These are phyloP conservation scores for Globisporangium camurandrum DNA, from an alignment of 352 stramenopile species.

Conservation along the genomic window DNA sequence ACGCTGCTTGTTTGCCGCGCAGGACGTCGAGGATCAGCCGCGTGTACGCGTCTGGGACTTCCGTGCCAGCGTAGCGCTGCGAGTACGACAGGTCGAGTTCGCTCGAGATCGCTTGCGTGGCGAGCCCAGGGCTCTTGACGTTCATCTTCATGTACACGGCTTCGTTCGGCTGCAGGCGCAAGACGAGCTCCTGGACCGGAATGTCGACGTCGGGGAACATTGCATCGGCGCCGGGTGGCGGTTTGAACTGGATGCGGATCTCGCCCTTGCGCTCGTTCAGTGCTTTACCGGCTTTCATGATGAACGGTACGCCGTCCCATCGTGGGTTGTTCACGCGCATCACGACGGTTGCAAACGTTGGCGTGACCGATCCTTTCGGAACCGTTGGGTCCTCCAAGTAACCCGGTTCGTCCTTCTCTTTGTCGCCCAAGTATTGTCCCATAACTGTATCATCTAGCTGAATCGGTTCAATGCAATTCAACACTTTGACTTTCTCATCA, in stretches of 20 bases:
- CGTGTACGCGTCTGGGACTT: slow-evolving; percentile 97
- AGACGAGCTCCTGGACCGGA: slow-evolving; percentile 94
- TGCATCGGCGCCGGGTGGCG: slow-evolving; percentile 80
- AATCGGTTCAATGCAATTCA: slow-evolving; percentile 93
- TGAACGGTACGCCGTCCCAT: slow-evolving; percentile 97
- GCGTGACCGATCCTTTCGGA: slow-evolving; percentile 86
- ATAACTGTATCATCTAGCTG: slow-evolving; percentile 93
- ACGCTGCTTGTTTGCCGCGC: slow-evolving; percentile 91
- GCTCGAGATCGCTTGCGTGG: slow-evolving; percentile 87
- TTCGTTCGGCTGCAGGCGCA: slow-evolving; percentile 95
- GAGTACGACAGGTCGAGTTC: slow-evolving; percentile 97
- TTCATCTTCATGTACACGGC: slow-evolving; percentile 97
- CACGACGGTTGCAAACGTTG: slow-evolving; percentile 89
- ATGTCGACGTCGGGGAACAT: slow-evolving; percentile 89
- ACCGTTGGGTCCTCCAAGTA: slow-evolving; percentile 97
- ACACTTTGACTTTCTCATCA: slow-evolving; percentile 97
- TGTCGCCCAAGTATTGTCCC: slow-evolving; percentile 92
- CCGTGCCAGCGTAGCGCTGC: slow-evolving; percentile 73
- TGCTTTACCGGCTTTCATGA: slow-evolving; percentile 98
- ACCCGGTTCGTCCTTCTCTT: slow-evolving; percentile 73
- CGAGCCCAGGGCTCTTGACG: slow-evolving; percentile 93
- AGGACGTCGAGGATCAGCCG: slow-evolving; percentile 97
- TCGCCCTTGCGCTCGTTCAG: slow-evolving; percentile 97
- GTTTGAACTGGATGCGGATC: slow-evolving; percentile 96
- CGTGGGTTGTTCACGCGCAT: slow-evolving; percentile 93